Conservation (phyloP, 2,329 filamentous ascomycete genomes). For the Trichophyton schoenleinii region DNA sequence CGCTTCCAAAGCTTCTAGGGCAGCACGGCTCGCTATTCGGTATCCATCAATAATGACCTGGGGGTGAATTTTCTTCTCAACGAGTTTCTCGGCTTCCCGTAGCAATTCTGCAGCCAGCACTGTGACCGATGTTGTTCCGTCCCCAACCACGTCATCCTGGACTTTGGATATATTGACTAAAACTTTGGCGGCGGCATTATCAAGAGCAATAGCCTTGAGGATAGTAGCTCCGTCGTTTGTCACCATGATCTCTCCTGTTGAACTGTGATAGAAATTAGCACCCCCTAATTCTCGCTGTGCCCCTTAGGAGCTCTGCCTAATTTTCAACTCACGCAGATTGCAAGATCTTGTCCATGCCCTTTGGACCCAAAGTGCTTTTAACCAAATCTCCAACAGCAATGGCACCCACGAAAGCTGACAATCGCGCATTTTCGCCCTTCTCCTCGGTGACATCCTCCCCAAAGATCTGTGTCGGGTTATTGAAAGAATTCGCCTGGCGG, state of each 20-base stretch:
- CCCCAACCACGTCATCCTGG: slow-evolving; percentile 95
- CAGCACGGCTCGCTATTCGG: slow-evolving; percentile 87
- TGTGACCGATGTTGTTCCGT: slow-evolving; percentile 95
- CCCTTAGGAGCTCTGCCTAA: background rate
- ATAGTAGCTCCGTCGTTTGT: slow-evolving; percentile 99
- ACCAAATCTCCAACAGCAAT: slow-evolving; percentile 96
- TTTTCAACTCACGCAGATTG: slow-evolving; percentile 61
- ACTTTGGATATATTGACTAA: slow-evolving; percentile 99
- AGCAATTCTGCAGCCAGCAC: slow-evolving; percentile 90
- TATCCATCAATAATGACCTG: slow-evolving; percentile 99
- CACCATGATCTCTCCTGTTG: slow-evolving; percentile 93
- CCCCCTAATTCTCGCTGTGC: background rate
- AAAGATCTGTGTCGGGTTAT: slow-evolving; percentile 92
- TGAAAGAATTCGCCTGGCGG: slow-evolving; percentile 26
- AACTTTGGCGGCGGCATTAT: slow-evolving; percentile 96
- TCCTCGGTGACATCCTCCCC: slow-evolving; percentile 93
- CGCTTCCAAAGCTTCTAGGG: slow-evolving; percentile 69
- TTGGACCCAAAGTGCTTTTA: slow-evolving; percentile 92
- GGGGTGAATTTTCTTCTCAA: slow-evolving; percentile 96
- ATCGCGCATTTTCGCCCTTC: slow-evolving; percentile 97
- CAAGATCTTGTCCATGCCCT: slow-evolving; percentile 98
- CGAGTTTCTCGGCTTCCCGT: slow-evolving; percentile 90
- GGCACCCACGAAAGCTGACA: slow-evolving; percentile 94
- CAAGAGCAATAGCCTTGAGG: slow-evolving; percentile 92
- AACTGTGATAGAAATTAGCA: slow-evolving; percentile 39